phyloP scores from a whole-genome alignment of 2,329 filamentous ascomycete species.

The Onygenales sp. region DNA sequence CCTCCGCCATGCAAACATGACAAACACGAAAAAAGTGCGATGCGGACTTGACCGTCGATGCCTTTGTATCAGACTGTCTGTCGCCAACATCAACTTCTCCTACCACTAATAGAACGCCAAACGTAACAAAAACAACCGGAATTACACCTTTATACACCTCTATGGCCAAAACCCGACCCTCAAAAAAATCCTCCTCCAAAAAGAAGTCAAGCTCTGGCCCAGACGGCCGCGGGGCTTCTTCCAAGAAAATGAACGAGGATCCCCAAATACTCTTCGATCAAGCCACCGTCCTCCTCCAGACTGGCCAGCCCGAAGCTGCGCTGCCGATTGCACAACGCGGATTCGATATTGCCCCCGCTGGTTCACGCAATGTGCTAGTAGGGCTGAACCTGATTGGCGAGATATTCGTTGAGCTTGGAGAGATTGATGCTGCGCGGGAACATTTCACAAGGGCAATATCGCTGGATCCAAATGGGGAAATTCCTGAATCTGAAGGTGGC shows the following conservation, averaged over 20 bases:
- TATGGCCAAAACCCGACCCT: slow-evolving; percentile 46
- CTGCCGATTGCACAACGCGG: slow-evolving; percentile 46
- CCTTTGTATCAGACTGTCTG: not conserved
- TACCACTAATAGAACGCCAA: not conserved
- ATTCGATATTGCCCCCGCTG: slow-evolving; percentile 28
- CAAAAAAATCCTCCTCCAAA: slow-evolving; percentile 34
- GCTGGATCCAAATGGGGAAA: slow-evolving; percentile 65
- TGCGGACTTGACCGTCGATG: not conserved
- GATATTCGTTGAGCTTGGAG: slow-evolving; percentile 72
- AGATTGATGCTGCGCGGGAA: slow-evolving; percentile 62
- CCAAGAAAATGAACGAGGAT: slow-evolving; percentile 39
- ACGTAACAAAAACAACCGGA: too few relatives aligned
- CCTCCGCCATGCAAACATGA: slow-evolving; percentile 31
- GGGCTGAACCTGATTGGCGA: slow-evolving; percentile 71
- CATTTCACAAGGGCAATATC: slow-evolving; percentile 65
- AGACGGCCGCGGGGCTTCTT: slow-evolving; percentile 27
- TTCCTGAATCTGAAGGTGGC: slow-evolving; percentile 63
- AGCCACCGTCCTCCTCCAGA: slow-evolving; percentile 48
- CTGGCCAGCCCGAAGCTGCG: slow-evolving; percentile 49
- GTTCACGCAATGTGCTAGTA: slow-evolving; percentile 35
- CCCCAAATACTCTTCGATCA: slow-evolving; percentile 48
- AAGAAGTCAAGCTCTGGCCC: slow-evolving; percentile 34
- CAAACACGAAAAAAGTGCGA: slow-evolving; percentile 24
- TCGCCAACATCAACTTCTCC: slow-evolving; percentile 3
- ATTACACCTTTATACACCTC: not conserved